These are phyloP conservation scores for Hymenotorrendiella dingleyae DNA, from an alignment of 2,329 filamentous ascomycete genomes.

Conservation along the genomic window DNA sequence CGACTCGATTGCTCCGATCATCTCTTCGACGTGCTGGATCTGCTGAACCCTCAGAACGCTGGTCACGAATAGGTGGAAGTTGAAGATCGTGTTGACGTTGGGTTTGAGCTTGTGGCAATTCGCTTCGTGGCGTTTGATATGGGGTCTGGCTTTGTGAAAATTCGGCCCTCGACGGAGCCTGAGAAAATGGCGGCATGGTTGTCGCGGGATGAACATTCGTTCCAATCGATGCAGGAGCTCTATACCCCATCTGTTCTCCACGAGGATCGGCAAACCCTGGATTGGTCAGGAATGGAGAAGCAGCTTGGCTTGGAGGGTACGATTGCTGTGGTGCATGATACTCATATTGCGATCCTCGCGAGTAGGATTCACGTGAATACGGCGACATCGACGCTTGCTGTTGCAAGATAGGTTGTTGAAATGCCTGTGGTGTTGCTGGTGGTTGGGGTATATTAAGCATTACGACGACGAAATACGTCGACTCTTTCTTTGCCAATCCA, in stretches of 20 bases:
- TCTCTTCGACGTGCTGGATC: conserved; percentile 36
- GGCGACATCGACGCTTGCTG: no score
- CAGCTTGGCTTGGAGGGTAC: conserved; percentile 17
- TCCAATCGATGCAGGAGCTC: conserved; percentile 19
- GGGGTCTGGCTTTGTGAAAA: conserved; percentile 34
- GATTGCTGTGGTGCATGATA: conserved; percentile 25
- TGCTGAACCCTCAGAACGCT: conserved; percentile 24
- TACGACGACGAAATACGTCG: conserved; percentile 57
- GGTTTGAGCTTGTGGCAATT: conserved; percentile 34
- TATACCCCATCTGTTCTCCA: conserved; percentile 22
- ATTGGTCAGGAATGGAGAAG: conserved; percentile 20
- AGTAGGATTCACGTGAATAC: conserved; percentile 23
- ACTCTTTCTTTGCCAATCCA: conserved; percentile 53
- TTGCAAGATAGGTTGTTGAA: conserved; percentile 17
- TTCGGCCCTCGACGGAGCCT: conserved; percentile 40
- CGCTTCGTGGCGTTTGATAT: conserved; percentile 50
- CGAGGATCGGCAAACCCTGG: conserved; percentile 22
- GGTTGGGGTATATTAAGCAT: conserved; percentile 19
- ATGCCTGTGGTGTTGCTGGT: conserved; percentile 20
- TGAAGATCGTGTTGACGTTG: conserved; percentile 34
- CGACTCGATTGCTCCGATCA: conserved; percentile 48
- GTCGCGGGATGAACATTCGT: conserved; percentile 28
- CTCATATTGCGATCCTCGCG: conserved; percentile 28
- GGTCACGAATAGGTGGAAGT: conserved; percentile 36
- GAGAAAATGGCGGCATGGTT: conserved; percentile 41